Evolutionary conservation across 2,329 filamentous ascomycete species (phyloP).

Genomic region (Colletotrichum aenigma): DNA sequence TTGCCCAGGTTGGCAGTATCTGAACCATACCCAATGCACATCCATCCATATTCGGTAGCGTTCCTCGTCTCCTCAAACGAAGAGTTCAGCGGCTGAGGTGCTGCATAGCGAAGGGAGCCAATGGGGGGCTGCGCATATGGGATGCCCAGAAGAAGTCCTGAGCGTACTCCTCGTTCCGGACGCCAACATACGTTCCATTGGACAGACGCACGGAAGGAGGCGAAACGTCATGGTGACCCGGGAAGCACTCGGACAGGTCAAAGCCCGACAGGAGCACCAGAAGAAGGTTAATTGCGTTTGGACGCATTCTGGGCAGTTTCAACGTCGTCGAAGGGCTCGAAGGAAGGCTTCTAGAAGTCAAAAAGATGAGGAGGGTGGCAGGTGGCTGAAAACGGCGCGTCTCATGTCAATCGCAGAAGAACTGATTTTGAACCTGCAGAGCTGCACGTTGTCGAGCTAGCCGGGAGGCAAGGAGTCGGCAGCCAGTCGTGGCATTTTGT

Average conservation of each 20-base stretch:
- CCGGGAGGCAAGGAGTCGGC: background rate
- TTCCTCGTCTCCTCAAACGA: constrained; percentile 46
- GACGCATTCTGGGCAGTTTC: constrained; percentile 8
- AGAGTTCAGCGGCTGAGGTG: constrained; percentile 55
- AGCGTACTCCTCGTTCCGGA: constrained; percentile 39
- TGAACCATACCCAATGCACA: constrained; percentile 56
- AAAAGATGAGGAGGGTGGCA: background rate
- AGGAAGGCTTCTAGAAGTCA: background rate
- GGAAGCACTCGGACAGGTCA: constrained; percentile 1
- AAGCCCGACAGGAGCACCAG: constrained; percentile 1
- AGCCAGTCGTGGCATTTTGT: background rate
- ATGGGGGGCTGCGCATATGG: constrained; percentile 67
- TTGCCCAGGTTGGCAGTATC: constrained; percentile 27
- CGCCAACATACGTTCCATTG: constrained; percentile 42
- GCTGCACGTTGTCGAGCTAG: background rate
- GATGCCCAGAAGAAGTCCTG: constrained; percentile 66
- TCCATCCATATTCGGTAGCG: constrained; percentile 49
- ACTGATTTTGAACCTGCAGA: background rate
- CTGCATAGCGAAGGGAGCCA: constrained; percentile 61
- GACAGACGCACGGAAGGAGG: constrained; percentile 8
- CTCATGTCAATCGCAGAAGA: background rate
- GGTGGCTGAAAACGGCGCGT: background rate
- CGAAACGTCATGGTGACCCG: background rate
- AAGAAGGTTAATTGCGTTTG: constrained; percentile 5
- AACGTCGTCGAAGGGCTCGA: background rate